These are phyloP conservation scores for Kodamaea laetipori DNA, from an alignment of 805 yeast genomes.

Conservation along the genomic window DNA sequence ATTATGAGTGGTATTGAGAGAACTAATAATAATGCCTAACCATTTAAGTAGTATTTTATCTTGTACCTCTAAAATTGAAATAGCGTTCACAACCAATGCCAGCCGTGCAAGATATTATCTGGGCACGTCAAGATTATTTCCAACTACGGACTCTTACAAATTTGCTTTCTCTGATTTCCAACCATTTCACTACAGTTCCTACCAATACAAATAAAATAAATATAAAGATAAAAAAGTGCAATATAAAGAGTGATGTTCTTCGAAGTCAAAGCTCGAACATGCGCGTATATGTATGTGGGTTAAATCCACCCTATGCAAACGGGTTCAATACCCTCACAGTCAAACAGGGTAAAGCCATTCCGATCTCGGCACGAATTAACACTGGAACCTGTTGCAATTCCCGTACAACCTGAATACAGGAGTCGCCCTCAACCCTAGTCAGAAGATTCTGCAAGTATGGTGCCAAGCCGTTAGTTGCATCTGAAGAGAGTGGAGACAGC, in stretches of 20 bases:
- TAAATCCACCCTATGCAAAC: constrained; percentile 41
- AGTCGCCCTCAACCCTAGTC: constrained; percentile 62
- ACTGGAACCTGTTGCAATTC: constrained; percentile 82
- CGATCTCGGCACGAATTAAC: constrained; percentile 84
- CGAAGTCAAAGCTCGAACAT: constrained; percentile 5
- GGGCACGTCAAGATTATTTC: too few species aligned
- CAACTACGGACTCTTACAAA: too few species aligned
- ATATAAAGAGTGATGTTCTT: constrained; percentile 3
- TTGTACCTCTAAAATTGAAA: too few species aligned
- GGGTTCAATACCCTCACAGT: constrained; percentile 93
- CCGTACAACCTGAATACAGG: constrained; percentile 74
- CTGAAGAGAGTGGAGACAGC: constrained; percentile 14
- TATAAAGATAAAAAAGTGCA: constrained; percentile 2
- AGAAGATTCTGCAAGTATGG: constrained; percentile 60
- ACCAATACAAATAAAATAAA: background rate
- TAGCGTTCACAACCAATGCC: too few species aligned
- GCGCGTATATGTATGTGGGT: constrained; percentile 2
- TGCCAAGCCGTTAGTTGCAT: constrained; percentile 39
- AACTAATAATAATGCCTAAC: too few species aligned
- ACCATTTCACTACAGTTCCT: background rate
- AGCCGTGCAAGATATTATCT: too few species aligned
- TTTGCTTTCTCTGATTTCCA: too few species aligned
- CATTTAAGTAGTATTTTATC: too few species aligned
- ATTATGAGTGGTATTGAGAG: too few species aligned
- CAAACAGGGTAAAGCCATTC: constrained; percentile 93